These are phyloP conservation scores for Papilionanthe hybrid DNA, from an alignment of 116 monocot genomes.

Conservation along the genomic window DNA sequence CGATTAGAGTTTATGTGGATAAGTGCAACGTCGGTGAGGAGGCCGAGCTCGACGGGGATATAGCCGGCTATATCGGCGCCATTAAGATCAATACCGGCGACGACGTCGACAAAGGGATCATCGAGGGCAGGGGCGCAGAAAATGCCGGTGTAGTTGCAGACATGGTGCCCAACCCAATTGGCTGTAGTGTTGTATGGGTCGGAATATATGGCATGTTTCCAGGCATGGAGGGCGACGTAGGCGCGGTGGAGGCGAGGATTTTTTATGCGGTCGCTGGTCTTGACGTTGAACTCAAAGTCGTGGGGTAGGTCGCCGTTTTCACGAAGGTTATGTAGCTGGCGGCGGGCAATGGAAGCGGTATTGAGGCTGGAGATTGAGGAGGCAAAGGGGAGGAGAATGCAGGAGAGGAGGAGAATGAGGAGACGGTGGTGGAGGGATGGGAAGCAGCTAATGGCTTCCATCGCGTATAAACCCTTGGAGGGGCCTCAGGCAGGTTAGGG, in stretches of 20 bases:
- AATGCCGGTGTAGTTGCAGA: slow-evolving; percentile 23
- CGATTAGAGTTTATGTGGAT: slow-evolving; percentile 85
- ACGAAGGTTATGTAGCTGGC: slow-evolving; percentile 31
- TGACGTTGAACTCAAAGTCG: slow-evolving; percentile 45
- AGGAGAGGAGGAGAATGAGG: slow-evolving; percentile 3
- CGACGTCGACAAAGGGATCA: slow-evolving; percentile 3
- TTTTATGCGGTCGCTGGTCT: slow-evolving; percentile 22
- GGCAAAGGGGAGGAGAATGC: not conserved
- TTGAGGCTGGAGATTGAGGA: slow-evolving; percentile 28
- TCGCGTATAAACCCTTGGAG: slow-evolving; percentile 1
- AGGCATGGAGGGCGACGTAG: slow-evolving; percentile 61
- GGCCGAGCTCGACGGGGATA: slow-evolving; percentile 48
- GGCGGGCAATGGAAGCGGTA: slow-evolving; percentile 33
- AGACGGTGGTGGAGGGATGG: slow-evolving; percentile 16
- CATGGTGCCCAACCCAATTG: slow-evolving; percentile 17
- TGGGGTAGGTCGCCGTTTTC: slow-evolving; percentile 43
- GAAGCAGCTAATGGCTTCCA: slow-evolving; percentile 42
- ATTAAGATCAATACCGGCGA: slow-evolving; percentile 22
- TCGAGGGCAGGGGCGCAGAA: slow-evolving; percentile 19
- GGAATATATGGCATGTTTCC: slow-evolving; percentile 26
- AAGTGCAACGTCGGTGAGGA: slow-evolving; percentile 44
- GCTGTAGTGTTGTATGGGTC: slow-evolving; percentile 17
- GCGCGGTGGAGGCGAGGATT: slow-evolving; percentile 60
- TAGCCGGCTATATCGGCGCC: slow-evolving; percentile 38
- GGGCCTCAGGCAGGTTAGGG: slow-evolving; percentile 3